phyloP scores from a whole-genome alignment of 129 eudicot species.

The Kitagawia praeruptora region DNA sequence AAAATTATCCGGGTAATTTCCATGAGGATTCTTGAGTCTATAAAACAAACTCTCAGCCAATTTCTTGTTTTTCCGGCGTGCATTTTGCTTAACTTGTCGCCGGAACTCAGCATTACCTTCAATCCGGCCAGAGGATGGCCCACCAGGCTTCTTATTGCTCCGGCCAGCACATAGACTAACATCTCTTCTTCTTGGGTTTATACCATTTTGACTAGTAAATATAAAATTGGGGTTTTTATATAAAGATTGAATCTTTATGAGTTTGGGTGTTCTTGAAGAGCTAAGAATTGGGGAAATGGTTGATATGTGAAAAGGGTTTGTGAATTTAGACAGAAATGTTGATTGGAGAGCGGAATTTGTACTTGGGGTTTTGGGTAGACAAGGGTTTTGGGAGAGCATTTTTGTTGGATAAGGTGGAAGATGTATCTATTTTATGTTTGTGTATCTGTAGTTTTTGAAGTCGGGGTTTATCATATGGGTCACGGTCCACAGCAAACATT shows the following conservation, averaged over 20 bases:
- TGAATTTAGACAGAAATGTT: slow-evolving; percentile 28
- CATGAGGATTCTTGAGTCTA: slow-evolving; percentile 75
- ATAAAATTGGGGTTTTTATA: slow-evolving; percentile 13
- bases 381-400: slow-evolving; percentile 43
- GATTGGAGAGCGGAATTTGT: slow-evolving; percentile 30
- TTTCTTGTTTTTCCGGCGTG: slow-evolving; percentile 54
- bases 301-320: slow-evolving; percentile 36
- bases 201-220: slow-evolving; percentile 20
- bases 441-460: neutral
- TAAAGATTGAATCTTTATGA: slow-evolving; percentile 14
- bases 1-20: slow-evolving; percentile 72
- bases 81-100: slow-evolving; percentile 59
- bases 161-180: slow-evolving; percentile 77
- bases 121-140: slow-evolving; percentile 51
- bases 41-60: slow-evolving; percentile 74
- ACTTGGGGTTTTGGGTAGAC: slow-evolving; percentile 58
- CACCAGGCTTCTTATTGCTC: slow-evolving; percentile 59
- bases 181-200: slow-evolving; percentile 23
- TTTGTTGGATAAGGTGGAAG: slow-evolving; percentile 7
- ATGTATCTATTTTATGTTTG: neutral
- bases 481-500: no score
- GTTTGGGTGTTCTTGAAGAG: slow-evolving; percentile 17
- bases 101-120: slow-evolving; percentile 73
- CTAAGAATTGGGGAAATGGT: slow-evolving; percentile 26
- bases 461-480: no score